Percentiles rank a stretch among this genome's conserved stretches.
Evolutionary conservation across 2,329 filamentous ascomycete genomes (phyloP).

Genomic region (Colletotrichum echinochloae): DNA sequence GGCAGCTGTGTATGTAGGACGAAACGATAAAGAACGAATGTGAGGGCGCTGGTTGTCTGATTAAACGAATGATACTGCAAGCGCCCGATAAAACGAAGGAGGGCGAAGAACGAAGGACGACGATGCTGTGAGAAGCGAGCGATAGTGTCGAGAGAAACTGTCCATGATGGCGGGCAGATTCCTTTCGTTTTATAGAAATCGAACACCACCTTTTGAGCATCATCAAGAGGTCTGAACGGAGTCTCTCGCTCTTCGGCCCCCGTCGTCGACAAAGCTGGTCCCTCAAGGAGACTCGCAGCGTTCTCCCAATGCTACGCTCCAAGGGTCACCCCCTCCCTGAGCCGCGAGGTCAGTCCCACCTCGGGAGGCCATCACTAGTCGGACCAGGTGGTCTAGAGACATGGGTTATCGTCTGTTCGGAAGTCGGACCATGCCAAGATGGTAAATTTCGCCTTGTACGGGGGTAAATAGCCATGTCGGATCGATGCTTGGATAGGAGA

Average conservation of each 20-base stretch:
- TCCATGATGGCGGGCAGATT: not conserved
- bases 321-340: constrained; percentile 18
- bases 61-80: constrained; percentile 2
- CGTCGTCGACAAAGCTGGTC: not conserved
- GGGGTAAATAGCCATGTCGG: constrained; percentile 4
- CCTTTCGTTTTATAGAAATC: constrained; percentile 27
- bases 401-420: not conserved
- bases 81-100: constrained; percentile 28
- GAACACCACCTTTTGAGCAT: constrained; percentile 17
- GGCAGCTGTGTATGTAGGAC: constrained; percentile 15
- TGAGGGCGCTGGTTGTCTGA: constrained; percentile 6
- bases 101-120: constrained; percentile 23
- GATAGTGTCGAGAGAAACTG: constrained; percentile 14
- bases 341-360: constrained; percentile 15
- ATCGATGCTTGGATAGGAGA: not conserved
- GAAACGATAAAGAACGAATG: constrained; percentile 33
- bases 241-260: constrained; percentile 1
- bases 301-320: constrained; percentile 22
- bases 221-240: not conserved
- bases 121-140: constrained; percentile 29
- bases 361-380: constrained; percentile 14
- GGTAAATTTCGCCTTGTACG: constrained; percentile 14
- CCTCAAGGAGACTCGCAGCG: constrained; percentile 9
- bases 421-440: not conserved
- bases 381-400: not conserved